Conservation (phyloP, 306 rosid genomes). For the Senna tora region DNA sequence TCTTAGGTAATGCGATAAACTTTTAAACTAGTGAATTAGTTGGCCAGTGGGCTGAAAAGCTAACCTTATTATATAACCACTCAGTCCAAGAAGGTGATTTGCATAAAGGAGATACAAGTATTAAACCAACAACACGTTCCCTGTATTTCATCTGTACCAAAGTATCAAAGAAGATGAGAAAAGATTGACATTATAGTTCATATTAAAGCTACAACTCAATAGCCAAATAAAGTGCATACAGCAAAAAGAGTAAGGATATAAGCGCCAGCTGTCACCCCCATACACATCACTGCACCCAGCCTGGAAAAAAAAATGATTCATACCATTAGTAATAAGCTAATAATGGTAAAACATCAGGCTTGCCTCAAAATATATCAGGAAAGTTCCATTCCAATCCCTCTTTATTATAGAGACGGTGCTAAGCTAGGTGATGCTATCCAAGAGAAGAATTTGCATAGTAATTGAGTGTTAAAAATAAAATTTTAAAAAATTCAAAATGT, state of each 20-base stretch:
- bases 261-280: slow-evolving; percentile 99
- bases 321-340: slow-evolving; percentile 34
- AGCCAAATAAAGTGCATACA: slow-evolving; percentile 59
- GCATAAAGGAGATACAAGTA: slow-evolving; percentile 94
- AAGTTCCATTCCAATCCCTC: slow-evolving; percentile 10
- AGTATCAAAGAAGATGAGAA: slow-evolving; percentile 29
- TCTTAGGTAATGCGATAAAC: slow-evolving; percentile 23
- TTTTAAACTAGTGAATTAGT: slow-evolving; percentile 26
- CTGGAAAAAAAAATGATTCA: slow-evolving; percentile 48
- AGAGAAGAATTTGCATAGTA: slow-evolving; percentile 13
- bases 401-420: background rate
- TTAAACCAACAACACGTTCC: slow-evolving; percentile 93
- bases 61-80: slow-evolving; percentile 96
- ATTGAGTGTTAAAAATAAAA: slow-evolving; percentile 4
- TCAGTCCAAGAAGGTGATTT: slow-evolving; percentile 97
- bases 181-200: slow-evolving; percentile 12
- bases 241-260: slow-evolving; percentile 88
- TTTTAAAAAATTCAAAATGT: slow-evolving; percentile 3
- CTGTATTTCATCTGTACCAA: slow-evolving; percentile 81
- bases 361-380: background rate
- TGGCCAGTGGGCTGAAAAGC: slow-evolving; percentile 22
- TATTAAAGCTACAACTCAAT: slow-evolving; percentile 4
- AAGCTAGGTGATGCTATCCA: slow-evolving; percentile 25
- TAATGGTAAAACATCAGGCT: slow-evolving; percentile 27
- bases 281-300: slow-evolving; percentile 99